Evolutionary conservation across 768 basidiomycete genomes (phyloP).

Genomic region (Fomitopsis serialis): DNA sequence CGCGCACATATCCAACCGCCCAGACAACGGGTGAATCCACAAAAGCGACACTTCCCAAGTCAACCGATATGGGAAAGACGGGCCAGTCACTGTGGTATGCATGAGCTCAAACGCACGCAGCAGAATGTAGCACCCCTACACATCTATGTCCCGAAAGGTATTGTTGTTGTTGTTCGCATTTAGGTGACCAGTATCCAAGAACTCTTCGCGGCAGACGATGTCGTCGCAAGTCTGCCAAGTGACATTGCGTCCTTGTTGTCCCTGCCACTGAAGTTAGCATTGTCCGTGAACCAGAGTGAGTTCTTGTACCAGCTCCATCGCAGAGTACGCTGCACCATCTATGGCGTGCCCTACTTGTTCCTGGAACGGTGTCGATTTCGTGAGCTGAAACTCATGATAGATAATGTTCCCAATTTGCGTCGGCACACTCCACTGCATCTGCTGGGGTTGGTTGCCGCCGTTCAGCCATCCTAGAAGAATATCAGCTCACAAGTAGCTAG

Average conservation of each 20-base stretch:
- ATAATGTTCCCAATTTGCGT: background rate
- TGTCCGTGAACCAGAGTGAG: background rate
- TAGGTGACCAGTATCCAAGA: slow-evolving; percentile 11
- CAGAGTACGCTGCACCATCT: slow-evolving; percentile 10
- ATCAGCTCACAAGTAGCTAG: background rate
- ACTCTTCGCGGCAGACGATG: slow-evolving; percentile 9
- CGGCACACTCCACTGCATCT: slow-evolving; percentile 5
- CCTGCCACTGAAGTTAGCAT: background rate
- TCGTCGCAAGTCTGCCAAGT: slow-evolving; percentile 10
- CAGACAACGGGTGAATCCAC: slow-evolving; percentile 18
- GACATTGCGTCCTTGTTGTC: slow-evolving; percentile 1
- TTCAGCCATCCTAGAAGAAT: slow-evolving; percentile 8
- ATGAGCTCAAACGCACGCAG: background rate
- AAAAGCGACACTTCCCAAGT: slow-evolving; percentile 18
- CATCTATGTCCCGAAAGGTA: slow-evolving; percentile 7
- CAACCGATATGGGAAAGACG: slow-evolving; percentile 20
- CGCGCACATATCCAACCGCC: slow-evolving; percentile 21
- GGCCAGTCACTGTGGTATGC: slow-evolving; percentile 1
- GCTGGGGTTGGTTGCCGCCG: background rate
- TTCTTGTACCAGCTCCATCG: slow-evolving; percentile 7
- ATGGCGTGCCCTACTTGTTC: slow-evolving; percentile 11
- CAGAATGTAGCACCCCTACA: slow-evolving; percentile 2
- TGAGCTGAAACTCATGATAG: slow-evolving; percentile 12
- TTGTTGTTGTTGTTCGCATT: slow-evolving; percentile 1
- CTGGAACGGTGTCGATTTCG: background rate